Evolutionary conservation across 2,329 filamentous ascomycete genomes (phyloP), one percentile per base, ranked within the genome.

Genomic region (Cryphonectria carpinicola): DNA sequence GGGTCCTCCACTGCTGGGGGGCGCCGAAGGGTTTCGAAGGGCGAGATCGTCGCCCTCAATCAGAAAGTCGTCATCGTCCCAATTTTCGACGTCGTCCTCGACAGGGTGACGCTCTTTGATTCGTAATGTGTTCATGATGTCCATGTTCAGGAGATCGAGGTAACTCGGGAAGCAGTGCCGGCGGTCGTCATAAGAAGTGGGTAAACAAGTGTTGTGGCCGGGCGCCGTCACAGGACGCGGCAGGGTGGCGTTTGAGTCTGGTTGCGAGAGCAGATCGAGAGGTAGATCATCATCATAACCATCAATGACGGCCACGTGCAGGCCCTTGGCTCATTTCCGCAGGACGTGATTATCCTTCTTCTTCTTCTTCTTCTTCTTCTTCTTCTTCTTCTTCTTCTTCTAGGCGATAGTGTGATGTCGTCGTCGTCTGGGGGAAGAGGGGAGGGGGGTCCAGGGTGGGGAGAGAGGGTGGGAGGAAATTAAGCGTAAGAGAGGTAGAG

Each of bases 11-110:
- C 83, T 84, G 70, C 83, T 84, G 70, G 80, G 79, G 49, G 82
- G 77, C 52, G 81, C 82, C 49, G 84, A 63, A 39, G 85, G 85
- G 78, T 85, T 87, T 76, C 85, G 84, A 74, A 90, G 87, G 68
- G 84, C 85, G 74, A 92, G 81, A 81, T 93, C 85, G 75, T 93
- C 90, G 68, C 87, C 86, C 28, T 92, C 90, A 76, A 93, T 89
- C 75, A 91, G 83, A 76, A 93, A 90, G 80, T 92, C 90, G 76
- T 92, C 92, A 78, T 95, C 90, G 77, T 95, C 92, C 89, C 92
- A 96, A 80, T 88, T 90, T 80, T 95, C 93, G 74, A 95, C 86
- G 25, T 84, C 82, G 71, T 89, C 87, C 79, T 87, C 85, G 75
- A 88, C 86, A 64, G 88, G 83, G 73, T 82, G 82, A 68, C 86